Percentiles rank a stretch among this genome's conserved stretches.
Evolutionary conservation across 805 yeast species (phyloP).

Genomic region (Ogataea trehalophila): DNA sequence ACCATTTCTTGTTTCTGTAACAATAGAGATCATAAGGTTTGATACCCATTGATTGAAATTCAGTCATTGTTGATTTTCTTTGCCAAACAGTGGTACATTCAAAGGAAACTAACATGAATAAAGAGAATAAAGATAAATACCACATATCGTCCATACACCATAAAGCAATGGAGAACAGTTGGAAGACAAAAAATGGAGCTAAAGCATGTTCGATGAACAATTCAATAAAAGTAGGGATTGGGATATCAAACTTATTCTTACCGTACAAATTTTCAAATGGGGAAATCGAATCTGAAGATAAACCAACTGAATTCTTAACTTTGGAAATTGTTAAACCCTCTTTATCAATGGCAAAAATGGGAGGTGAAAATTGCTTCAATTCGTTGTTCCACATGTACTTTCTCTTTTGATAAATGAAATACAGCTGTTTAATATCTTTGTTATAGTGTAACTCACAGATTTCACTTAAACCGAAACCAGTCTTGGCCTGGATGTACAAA

Average conservation of each 20-base stretch:
- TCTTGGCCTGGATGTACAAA: constrained; percentile 72
- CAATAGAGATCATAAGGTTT: constrained; percentile 81
- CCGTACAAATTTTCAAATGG: constrained; percentile 63
- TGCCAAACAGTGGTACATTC: constrained; percentile 94
- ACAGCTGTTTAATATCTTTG: constrained; percentile 49
- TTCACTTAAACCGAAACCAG: constrained; percentile 82
- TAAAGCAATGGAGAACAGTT: constrained; percentile 88
- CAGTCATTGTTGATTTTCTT: constrained; percentile 89
- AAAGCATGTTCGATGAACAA: constrained; percentile 96
- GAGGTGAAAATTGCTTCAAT: constrained; percentile 64
- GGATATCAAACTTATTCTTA: constrained; percentile 85
- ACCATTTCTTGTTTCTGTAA: constrained; percentile 69
- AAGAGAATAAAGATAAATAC: constrained; percentile 88
- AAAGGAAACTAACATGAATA: constrained; percentile 88
- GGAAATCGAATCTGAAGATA: constrained; percentile 28
- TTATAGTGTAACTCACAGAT: constrained; percentile 61
- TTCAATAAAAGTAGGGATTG: constrained; percentile 86
- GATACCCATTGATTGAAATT: constrained; percentile 95
- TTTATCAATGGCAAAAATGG: constrained; percentile 71
- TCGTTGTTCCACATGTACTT: constrained; percentile 68
- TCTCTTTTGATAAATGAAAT: constrained; percentile 87
- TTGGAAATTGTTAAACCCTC: constrained; percentile 50
- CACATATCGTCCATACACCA: constrained; percentile 97
- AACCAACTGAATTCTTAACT: constrained; percentile 44
- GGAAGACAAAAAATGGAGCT: constrained; percentile 97